Conservation (phyloP, 768 basidiomycete genomes). For the Kondoa malvinella region DNA sequence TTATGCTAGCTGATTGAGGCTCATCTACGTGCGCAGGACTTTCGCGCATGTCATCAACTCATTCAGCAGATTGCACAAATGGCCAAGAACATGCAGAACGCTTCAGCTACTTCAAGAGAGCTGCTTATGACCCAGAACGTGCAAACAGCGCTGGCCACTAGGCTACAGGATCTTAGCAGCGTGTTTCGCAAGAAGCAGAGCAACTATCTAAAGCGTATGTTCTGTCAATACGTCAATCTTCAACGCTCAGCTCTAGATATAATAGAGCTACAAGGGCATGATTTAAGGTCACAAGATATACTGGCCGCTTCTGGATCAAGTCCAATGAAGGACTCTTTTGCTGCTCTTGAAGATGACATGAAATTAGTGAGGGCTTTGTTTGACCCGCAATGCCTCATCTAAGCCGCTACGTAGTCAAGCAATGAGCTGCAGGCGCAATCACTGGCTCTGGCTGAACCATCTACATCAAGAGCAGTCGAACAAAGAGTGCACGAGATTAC, state of each 20-base stretch:
- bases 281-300: no score
- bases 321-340: constrained; percentile 62
- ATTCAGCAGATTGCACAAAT: constrained; percentile 54
- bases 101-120: constrained; percentile 28
- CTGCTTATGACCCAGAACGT: constrained; percentile 58
- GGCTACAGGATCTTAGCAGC: constrained; percentile 80
- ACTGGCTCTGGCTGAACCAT: constrained; percentile 29
- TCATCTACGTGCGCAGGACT: constrained; percentile 38
- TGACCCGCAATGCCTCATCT: neutral
- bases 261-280: constrained; percentile 46
- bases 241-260: neutral
- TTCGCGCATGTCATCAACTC: constrained; percentile 42
- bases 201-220: constrained; percentile 93
- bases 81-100: constrained; percentile 31
- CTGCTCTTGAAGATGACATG: constrained; percentile 77
- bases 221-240: neutral
- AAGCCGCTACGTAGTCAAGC: constrained; percentile 30
- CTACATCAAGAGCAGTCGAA: constrained; percentile 34
- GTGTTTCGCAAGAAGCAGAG: constrained; percentile 93
- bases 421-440: constrained; percentile 3
- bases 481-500: constrained; percentile 54
- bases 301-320: constrained; percentile 71
- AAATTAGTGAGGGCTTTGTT: constrained; percentile 45
- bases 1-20: constrained; percentile 19
- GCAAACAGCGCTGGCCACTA: constrained; percentile 85